Evolutionary conservation across 257 asterid species (phyloP), one percentile per base, ranked within the genome.

Genomic region (Gentiana dahurica): DNA sequence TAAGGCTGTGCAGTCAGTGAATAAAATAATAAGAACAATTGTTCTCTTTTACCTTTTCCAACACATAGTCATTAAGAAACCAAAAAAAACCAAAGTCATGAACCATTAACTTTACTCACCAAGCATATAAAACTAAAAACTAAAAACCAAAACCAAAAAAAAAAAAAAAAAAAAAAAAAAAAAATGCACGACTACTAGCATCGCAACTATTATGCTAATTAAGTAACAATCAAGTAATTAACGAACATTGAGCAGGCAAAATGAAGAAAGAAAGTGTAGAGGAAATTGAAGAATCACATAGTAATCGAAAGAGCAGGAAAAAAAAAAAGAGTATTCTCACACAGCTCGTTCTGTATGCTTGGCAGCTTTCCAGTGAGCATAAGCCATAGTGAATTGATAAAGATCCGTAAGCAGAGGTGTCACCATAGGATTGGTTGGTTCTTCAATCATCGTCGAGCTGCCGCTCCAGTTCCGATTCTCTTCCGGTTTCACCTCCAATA

Each of bases 331-430:
- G 57, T 57, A 51, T n/a, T 59, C 74, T 78, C 68, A 91, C 98
- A 87, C 95, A 1, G 98, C 96, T 65, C 90, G 89, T 46, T 91
- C 98, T 41, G 78, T 60, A 61, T 87, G 94, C 59, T 91, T 91
- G 49, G 85, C 86, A 59, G 94, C 96, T 80, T 85, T 91, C 98
- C 98, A 91, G 72, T 91, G 87, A 49, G 98, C 98, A 68, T 91
- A 91, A 36, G 96, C 98, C 98, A 91, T 87, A 55, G 96, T 82
- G 70, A 87, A 91, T 85, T 91, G 96, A 73, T 91, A 91, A 58
- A 91, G 95, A 77, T 87, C 98, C 72, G 98, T 91, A 62, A 91
- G 79, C 5, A 91, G 77, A 75, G 98, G 98, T 7, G 98, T 85
- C 45, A 87, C 95, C 95, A 87, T 91, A 1, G 98, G 94, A 85